phyloP scores from a whole-genome alignment of 257 asterid species.

The Capsicum chinense region DNA sequence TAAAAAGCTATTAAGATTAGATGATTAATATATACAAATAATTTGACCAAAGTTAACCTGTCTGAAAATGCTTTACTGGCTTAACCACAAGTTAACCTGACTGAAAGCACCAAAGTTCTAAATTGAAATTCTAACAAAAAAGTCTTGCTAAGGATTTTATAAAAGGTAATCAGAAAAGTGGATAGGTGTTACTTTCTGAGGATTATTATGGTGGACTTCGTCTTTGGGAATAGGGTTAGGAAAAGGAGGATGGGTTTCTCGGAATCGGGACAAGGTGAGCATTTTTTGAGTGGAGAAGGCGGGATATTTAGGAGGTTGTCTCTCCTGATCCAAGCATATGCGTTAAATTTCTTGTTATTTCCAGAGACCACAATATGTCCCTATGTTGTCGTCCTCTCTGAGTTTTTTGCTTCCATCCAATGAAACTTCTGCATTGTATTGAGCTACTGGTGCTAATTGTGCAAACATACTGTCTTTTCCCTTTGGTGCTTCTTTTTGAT shows the following conservation, averaged over 20 bases:
- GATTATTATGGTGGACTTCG: background rate
- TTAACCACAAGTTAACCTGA: background rate
- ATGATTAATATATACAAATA: no score
- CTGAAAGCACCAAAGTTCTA: background rate
- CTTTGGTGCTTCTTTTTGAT: background rate
- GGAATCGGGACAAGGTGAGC: background rate
- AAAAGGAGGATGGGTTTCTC: background rate
- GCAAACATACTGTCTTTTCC: background rate
- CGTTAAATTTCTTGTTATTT: background rate
- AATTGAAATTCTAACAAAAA: background rate
- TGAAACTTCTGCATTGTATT: background rate
- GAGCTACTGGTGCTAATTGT: background rate
- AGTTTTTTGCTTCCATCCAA: background rate
- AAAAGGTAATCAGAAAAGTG: background rate
- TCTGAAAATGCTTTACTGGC: background rate
- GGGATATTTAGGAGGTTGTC: background rate
- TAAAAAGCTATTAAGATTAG: no score
- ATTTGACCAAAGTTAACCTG: background rate
- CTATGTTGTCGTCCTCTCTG: background rate
- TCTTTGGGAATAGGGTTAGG: background rate
- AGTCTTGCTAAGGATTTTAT: background rate
- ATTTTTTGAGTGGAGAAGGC: background rate
- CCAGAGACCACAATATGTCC: background rate
- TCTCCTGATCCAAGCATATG: background rate
- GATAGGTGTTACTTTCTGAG: background rate